These are phyloP conservation scores for Cryptococcus neoformans DNA, from an alignment of 1,284 basidiomycete genomes.

Conservation along the genomic window DNA sequence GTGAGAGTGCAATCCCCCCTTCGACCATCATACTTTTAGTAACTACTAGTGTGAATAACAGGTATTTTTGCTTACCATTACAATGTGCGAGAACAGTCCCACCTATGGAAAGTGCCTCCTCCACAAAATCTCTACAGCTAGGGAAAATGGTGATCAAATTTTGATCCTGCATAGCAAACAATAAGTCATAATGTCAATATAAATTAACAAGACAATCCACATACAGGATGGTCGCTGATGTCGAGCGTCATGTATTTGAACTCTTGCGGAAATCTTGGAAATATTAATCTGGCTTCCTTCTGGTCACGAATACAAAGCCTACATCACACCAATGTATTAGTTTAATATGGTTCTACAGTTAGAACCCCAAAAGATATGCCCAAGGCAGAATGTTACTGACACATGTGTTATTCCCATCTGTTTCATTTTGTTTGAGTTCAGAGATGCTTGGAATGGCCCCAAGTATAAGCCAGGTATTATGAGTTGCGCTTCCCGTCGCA, in stretches of 20 bases:
- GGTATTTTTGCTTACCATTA: slow-evolving; percentile 60
- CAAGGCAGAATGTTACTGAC: slow-evolving; percentile 54
- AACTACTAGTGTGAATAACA: not conserved
- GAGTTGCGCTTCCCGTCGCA: slow-evolving; percentile 89
- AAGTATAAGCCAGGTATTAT: slow-evolving; percentile 79
- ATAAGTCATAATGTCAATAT: not conserved
- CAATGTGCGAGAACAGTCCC: slow-evolving; percentile 87
- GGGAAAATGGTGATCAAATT: slow-evolving; percentile 83
- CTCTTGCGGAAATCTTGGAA: slow-evolving; percentile 74
- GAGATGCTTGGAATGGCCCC: slow-evolving; percentile 84
- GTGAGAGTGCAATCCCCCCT: slow-evolving; percentile 85
- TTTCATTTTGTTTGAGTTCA: slow-evolving; percentile 66
- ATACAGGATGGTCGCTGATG: slow-evolving; percentile 76
- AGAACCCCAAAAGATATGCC: not conserved
- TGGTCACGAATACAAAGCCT: slow-evolving; percentile 83
- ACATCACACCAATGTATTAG: not conserved
- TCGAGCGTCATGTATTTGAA: slow-evolving; percentile 80
- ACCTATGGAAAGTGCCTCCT: slow-evolving; percentile 61
- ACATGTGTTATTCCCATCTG: slow-evolving; percentile 76
- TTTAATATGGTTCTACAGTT: too few relatives aligned
- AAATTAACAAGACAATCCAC: slow-evolving; percentile 31
- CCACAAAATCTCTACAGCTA: slow-evolving; percentile 76
- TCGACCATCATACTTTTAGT: not conserved
- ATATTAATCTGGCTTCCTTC: slow-evolving; percentile 82
- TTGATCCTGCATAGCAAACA: slow-evolving; percentile 56